Base-by-base conservation (phyloP, 495 filamentous ascomycete genomes). In the Emericellopsis terricola region DNA sequence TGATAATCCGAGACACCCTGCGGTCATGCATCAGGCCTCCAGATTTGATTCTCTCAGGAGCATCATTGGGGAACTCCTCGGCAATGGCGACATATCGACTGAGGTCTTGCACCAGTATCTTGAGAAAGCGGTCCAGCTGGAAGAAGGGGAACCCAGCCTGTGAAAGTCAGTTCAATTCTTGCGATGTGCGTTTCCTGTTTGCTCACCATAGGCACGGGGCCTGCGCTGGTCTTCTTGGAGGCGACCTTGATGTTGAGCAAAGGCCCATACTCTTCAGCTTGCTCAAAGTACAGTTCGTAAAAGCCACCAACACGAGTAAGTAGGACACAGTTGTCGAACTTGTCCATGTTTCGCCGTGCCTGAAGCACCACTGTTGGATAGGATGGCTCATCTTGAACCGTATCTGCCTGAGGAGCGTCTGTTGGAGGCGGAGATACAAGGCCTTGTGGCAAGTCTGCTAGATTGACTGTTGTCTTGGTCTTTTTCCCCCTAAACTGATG, bases 211-310 rank as follows among this genome's bases (percentile, higher is more conserved):
- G 82, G 59, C 29, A 93, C 79, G 2, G 68, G 62, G 2, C 81
- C 80, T 17, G 68, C 73, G 41, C 52, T 76, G 15, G 76, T 85
- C 58, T 68, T 78, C 56, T 78, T 87, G 31, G 69, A 60, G n/a
- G 73, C 77, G 38, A 89, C 71, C 52, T 97, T 97, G 41, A 97
- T 53, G 42, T 83, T 87, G 39, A 97, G 64, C 17, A 87, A 60
- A 14, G 85, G 81, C 3, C 77, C 89, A 42, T 81, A 72, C 43
- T 92, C 77, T 33, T 87, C 79, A 5, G 89, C 89, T 48, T 96
- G 82, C 38, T 86, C 76, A 48, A 96, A 87, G 54, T 94, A 97
- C 33, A 97, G 59, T 68, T 96, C 89, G 57, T 96, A 97, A 55
- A 97, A 97, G 34, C 81, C 71, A 31, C 89, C 89, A 10, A 97